phyloP scores from a whole-genome alignment of 2,329 filamentous ascomycete genomes.

The Trichoderma sp. region DNA sequence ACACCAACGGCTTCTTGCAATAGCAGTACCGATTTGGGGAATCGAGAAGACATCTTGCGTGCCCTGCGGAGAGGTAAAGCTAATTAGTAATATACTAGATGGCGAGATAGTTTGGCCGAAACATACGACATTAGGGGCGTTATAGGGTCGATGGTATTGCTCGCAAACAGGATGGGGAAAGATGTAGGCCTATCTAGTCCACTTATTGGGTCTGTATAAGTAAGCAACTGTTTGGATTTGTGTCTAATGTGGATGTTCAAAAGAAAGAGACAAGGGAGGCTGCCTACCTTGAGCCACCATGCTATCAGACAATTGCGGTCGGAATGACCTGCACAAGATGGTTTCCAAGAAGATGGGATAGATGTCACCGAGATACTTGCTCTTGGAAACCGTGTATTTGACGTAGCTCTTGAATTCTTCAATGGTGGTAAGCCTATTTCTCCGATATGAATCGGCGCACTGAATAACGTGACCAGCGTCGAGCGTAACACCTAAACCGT shows the following conservation, averaged over 20 bases:
- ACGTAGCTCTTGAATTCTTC: not conserved
- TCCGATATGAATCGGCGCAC: not conserved
- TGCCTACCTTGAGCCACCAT: not conserved
- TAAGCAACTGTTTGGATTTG: not conserved
- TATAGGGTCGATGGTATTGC: slow-evolving; percentile 5
- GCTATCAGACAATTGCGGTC: not conserved
- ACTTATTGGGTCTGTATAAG: not conserved
- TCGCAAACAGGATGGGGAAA: not conserved
- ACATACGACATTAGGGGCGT: not conserved
- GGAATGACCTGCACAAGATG: not conserved
- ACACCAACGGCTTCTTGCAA: slow-evolving; percentile 3
- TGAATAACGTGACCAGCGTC: not conserved
- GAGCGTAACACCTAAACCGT: not conserved
- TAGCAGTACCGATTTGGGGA: not conserved
- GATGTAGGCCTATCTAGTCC: not conserved
- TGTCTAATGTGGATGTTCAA: not conserved
- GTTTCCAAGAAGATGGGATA: not conserved
- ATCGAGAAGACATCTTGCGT: not conserved
- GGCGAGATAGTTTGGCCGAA: not conserved
- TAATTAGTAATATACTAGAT: not conserved
- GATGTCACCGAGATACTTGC: slow-evolving; percentile 1
- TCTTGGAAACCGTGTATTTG: not conserved
- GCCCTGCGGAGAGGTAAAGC: not conserved
- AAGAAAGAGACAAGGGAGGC: not conserved
- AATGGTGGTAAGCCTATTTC: not conserved